These are phyloP conservation scores for Neckera pumila DNA, from an alignment of 225 moss, liverwort and hornwort genomes.

Conservation along the genomic window DNA sequence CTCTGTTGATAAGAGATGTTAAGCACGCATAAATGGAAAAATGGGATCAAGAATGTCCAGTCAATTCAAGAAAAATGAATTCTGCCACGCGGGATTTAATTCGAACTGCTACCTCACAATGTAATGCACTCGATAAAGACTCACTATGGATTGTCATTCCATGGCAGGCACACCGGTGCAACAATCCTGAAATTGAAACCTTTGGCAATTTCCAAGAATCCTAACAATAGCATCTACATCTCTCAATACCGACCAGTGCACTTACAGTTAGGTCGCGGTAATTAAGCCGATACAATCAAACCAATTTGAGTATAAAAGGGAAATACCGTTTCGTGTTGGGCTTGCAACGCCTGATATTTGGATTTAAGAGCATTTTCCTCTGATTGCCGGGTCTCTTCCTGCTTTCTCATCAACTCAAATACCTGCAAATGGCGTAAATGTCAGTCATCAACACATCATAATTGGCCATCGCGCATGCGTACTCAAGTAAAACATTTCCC, in stretches of 20 bases:
- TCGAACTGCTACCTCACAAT: background rate
- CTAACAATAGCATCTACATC: background rate
- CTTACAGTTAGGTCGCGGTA: background rate
- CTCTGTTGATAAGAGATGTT: background rate
- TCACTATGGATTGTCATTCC: background rate
- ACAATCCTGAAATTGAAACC: background rate
- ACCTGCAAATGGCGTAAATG: slow-evolving; percentile 18
- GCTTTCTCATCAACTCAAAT: slow-evolving; percentile 96
- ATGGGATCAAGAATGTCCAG: background rate
- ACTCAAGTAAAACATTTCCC: background rate
- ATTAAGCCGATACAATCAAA: background rate
- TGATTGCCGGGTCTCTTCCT: slow-evolving; percentile 83
- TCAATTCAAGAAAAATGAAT: background rate
- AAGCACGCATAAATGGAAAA: background rate
- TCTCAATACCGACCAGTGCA: background rate
- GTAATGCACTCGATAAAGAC: background rate
- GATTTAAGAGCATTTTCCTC: slow-evolving; percentile 69
- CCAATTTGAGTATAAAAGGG: background rate
- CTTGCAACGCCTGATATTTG: slow-evolving; percentile 78
- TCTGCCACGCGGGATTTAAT: background rate
- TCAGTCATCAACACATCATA: background rate
- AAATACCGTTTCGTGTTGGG: slow-evolving; percentile 83
- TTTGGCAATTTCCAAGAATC: background rate
- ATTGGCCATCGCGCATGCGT: background rate
- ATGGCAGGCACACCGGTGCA: background rate